Evolutionary conservation across 2,329 filamentous ascomycete genomes (phyloP).

Genomic region (Colletotrichum sp.): DNA sequence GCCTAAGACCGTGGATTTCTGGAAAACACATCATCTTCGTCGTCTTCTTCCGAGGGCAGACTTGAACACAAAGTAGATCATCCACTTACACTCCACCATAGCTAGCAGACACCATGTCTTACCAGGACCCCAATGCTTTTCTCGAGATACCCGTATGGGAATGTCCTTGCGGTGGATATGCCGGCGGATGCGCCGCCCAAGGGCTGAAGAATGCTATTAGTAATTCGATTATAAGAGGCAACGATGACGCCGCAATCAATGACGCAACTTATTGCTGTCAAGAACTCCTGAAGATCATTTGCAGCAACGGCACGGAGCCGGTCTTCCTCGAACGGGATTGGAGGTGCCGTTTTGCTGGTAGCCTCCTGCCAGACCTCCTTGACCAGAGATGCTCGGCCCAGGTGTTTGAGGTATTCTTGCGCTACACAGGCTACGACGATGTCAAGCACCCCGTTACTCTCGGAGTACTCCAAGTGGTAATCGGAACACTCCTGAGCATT

Average conservation of each 20-base stretch:
- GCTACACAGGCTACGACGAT: background rate
- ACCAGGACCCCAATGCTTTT: background rate
- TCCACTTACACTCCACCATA: background rate
- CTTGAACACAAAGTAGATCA: background rate
- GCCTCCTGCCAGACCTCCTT: background rate
- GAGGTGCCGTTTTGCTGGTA: background rate
- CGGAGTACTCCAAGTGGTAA: background rate
- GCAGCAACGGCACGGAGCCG: fast-evolving
- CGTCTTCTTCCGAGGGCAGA: background rate
- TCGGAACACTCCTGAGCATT: fast-evolving
- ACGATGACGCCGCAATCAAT: background rate
- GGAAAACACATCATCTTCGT: background rate
- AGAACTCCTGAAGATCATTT: background rate
- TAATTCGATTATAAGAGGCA: background rate
- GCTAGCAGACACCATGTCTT: background rate
- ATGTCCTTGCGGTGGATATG: background rate
- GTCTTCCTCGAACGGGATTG: background rate
- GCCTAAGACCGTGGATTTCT: background rate
- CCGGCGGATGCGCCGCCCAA: background rate
- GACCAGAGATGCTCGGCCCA: background rate
- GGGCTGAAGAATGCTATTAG: background rate
- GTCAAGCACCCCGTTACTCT: background rate
- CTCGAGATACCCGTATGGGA: background rate
- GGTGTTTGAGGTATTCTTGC: background rate
- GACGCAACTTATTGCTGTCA: background rate